phyloP scores from a whole-genome alignment of 1,284 basidiomycete genomes.

The Mycosarcoma mackinlayi region DNA sequence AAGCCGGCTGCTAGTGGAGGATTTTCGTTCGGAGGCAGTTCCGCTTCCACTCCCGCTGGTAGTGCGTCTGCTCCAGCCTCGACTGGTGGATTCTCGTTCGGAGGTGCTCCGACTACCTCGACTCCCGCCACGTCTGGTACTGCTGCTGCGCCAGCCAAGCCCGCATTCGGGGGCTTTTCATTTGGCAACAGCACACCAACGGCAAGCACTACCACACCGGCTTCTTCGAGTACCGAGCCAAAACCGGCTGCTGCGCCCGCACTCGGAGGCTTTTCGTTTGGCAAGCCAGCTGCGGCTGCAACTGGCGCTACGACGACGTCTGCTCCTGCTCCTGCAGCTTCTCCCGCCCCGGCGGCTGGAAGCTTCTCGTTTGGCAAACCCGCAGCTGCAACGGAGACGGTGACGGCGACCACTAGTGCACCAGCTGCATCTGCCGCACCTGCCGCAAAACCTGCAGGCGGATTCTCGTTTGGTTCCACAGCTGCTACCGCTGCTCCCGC shows the following conservation, averaged over 20 bases:
- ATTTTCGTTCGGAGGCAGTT: constrained; percentile 49
- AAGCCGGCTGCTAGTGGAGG: constrained; percentile 53
- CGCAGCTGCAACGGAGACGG: constrained; percentile 11
- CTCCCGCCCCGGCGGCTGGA: constrained; percentile 57
- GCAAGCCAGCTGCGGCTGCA: constrained; percentile 38
- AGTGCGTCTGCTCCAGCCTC: constrained; percentile 11
- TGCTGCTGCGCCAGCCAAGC: constrained; percentile 40
- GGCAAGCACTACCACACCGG: constrained; percentile 23
- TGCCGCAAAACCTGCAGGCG: constrained; percentile 48
- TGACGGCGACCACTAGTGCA: constrained; percentile 26
- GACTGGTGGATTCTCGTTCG: constrained; percentile 30
- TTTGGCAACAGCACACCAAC: constrained; percentile 15
- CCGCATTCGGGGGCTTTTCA: constrained; percentile 38
- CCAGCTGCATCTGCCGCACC: constrained; percentile 23
- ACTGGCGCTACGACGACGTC: constrained; percentile 33
- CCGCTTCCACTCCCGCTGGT: constrained; percentile 38
- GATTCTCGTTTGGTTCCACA: constrained; percentile 17
- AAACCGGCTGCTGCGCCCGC: constrained; percentile 49
- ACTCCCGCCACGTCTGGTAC: constrained; percentile 32
- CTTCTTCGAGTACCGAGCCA: constrained; percentile 38
- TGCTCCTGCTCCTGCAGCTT: constrained; percentile 31
- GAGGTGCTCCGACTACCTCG: constrained; percentile 19
- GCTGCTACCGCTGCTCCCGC: constrained; percentile 10
- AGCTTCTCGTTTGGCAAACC: constrained; percentile 49
- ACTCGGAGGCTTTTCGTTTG: constrained; percentile 54